Conservation (phyloP, 2,329 filamentous ascomycete species). For the Colletotrichum kahawae region DNA sequence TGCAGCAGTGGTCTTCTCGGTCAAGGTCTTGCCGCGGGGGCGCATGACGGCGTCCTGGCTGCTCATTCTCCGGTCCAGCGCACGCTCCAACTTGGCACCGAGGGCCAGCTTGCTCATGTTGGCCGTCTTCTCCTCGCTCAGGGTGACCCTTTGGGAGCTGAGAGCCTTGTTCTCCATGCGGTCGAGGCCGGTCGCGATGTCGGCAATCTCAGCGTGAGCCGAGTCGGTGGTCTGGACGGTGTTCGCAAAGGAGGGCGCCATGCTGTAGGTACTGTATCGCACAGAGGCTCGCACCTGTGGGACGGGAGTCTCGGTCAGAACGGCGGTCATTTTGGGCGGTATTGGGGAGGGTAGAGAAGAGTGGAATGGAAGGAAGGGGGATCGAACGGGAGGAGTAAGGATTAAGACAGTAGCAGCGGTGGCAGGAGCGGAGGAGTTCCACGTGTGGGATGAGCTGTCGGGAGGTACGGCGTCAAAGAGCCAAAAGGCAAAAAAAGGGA, state of each 20-base stretch:
- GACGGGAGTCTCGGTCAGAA: slow-evolving; percentile 2
- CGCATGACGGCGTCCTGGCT: slow-evolving; percentile 89
- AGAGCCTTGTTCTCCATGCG: slow-evolving; percentile 91
- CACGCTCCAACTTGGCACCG: slow-evolving; percentile 88
- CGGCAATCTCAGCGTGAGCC: slow-evolving; percentile 61
- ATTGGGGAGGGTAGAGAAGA: background rate
- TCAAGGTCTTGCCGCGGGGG: slow-evolving; percentile 46
- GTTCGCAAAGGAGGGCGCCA: slow-evolving; percentile 64
- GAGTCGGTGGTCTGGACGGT: slow-evolving; percentile 60
- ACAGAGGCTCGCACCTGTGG: slow-evolving; percentile 57
- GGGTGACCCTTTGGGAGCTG: slow-evolving; percentile 78
- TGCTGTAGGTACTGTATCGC: slow-evolving; percentile 66
- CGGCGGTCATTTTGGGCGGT: slow-evolving; percentile 3
- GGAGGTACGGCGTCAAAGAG: slow-evolving; percentile 3
- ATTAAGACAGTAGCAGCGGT: background rate
- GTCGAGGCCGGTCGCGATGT: slow-evolving; percentile 80
- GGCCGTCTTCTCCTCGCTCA: slow-evolving; percentile 80
- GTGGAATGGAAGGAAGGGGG: slow-evolving; percentile 1
- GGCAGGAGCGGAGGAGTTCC: slow-evolving; percentile 5
- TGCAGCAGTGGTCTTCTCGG: slow-evolving; percentile 35
- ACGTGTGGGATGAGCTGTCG: background rate
- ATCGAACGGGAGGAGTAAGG: background rate
- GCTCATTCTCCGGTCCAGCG: slow-evolving; percentile 84
- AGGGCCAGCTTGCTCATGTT: slow-evolving; percentile 86
- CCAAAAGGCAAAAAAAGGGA: background rate